Conservation (phyloP, 306 rosid genomes). For the Rosa persica region DNA sequence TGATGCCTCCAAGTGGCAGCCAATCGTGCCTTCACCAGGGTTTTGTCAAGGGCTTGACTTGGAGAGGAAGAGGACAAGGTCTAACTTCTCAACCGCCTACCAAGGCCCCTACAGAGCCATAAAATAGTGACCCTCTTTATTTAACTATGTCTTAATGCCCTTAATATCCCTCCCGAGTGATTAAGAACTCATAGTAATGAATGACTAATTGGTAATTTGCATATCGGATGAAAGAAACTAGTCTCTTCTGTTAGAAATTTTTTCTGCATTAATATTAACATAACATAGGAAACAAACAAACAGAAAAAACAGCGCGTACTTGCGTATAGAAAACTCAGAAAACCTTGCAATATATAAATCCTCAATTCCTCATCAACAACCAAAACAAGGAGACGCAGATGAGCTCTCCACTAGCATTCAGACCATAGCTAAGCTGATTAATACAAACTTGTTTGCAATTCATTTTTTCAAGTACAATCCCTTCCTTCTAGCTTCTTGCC, state of each 20-base stretch:
- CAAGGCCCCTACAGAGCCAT: not conserved
- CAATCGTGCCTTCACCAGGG: slow-evolving; percentile 30
- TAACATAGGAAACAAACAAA: not conserved
- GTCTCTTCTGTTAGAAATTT: not conserved
- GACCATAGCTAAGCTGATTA: not conserved
- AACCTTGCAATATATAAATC: slow-evolving; percentile 26
- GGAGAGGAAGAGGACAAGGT: slow-evolving; percentile 28
- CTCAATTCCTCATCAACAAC: slow-evolving; percentile 20
- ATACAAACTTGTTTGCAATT: not conserved
- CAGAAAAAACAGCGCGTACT: slow-evolving; percentile 25
- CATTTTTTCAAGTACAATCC: not conserved
- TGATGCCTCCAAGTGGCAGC: slow-evolving; percentile 75
- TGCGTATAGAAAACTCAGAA: slow-evolving; percentile 31
- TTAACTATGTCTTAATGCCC: not conserved
- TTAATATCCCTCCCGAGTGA: slow-evolving; percentile 12
- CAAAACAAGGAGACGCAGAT: slow-evolving; percentile 32
- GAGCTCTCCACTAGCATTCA: slow-evolving; percentile 17
- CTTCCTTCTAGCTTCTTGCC: not conserved
- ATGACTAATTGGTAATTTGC: not conserved
- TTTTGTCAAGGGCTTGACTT: slow-evolving; percentile 48
- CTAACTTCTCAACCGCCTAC: not conserved
- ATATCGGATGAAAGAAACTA: not conserved
- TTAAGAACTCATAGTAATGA: not conserved
- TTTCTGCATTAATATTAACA: not conserved
- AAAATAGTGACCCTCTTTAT: not conserved